These are phyloP conservation scores for Durusdinium trenchii DNA, from an alignment of 73 alveolate species.

Conservation along the genomic window DNA sequence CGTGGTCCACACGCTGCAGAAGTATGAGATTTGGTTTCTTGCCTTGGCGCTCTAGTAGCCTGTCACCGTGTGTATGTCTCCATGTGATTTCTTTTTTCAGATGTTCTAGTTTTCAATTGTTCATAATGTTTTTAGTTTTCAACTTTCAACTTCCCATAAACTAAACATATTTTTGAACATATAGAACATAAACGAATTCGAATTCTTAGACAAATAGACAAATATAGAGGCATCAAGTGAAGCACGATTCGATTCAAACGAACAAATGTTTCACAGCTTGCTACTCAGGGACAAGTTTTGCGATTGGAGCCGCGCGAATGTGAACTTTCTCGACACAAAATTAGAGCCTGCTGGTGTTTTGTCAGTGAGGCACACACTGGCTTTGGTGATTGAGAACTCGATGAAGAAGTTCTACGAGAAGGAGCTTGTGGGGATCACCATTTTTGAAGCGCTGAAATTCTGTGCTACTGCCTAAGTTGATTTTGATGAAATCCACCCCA, in stretches of 20 bases:
- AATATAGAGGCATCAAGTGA: no score
- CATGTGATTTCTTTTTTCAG: not conserved
- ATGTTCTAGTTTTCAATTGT: not conserved
- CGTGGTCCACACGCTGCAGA: constrained; percentile 25
- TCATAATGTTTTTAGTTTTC: not conserved
- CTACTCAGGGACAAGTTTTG: not conserved
- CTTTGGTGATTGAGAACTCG: not conserved
- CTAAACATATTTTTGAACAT: no score
- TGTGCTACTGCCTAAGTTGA: not conserved
- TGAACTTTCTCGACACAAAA: constrained; percentile 1
- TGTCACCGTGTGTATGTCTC: not conserved
- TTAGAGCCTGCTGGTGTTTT: not conserved
- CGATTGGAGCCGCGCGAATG: constrained; percentile 21
- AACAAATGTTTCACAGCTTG: no score
- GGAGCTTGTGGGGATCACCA: not conserved
- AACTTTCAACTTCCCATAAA: not conserved
- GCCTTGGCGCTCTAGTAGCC: no score
- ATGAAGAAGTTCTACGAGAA: constrained; percentile 32
- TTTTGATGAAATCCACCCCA: no score
- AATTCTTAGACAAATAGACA: no score
- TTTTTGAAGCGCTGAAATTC: constrained; percentile 12
- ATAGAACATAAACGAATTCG: no score
- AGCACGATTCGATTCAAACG: no score
- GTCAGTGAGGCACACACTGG: not conserved
- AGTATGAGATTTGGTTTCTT: not conserved